A percentile compares a stretch with the other conserved stretches of the same genome.
Conservation (phyloP, 305 asterid genomes). For the Euphrasia arctica region DNA sequence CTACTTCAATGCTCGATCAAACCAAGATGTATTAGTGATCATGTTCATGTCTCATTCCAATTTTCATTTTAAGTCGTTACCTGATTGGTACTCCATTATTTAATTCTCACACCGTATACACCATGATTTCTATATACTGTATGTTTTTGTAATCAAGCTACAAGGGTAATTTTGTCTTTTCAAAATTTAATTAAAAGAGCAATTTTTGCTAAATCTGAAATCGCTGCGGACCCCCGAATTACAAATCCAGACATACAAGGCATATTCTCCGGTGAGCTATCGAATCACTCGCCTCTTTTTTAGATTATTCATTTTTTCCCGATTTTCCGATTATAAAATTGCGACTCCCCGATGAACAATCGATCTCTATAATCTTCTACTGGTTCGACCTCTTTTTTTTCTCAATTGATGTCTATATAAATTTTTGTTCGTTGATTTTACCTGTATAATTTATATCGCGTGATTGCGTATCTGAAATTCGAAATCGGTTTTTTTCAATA, state of each 20-base stretch:
- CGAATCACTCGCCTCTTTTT: not conserved
- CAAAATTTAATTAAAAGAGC: too few relatives aligned
- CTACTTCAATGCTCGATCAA: too few relatives aligned
- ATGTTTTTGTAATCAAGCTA: too few relatives aligned
- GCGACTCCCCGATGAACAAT: slow-evolving; percentile 25
- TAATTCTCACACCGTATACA: too few relatives aligned
- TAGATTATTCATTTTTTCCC: not conserved
- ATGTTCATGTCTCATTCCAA: too few relatives aligned
- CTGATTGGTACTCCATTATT: too few relatives aligned
- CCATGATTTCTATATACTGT: too few relatives aligned
- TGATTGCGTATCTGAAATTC: slow-evolving; percentile 22
- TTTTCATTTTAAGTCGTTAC: too few relatives aligned
- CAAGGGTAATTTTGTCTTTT: too few relatives aligned
- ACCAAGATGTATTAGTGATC: too few relatives aligned
- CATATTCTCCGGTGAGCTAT: slow-evolving; percentile 33
- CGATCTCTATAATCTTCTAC: not conserved
- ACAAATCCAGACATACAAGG: not conserved
- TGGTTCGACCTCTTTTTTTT: not conserved
- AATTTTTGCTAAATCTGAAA: too few relatives aligned
- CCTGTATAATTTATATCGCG: slow-evolving; percentile 28
- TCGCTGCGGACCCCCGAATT: not conserved
- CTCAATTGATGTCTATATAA: not conserved
- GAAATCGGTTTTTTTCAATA: not conserved
- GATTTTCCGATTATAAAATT: not conserved
- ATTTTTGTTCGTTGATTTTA: slow-evolving; percentile 16